These are phyloP conservation scores for Cynanchum wilfordii DNA, from an alignment of 257 asterid species.

Conservation along the genomic window DNA sequence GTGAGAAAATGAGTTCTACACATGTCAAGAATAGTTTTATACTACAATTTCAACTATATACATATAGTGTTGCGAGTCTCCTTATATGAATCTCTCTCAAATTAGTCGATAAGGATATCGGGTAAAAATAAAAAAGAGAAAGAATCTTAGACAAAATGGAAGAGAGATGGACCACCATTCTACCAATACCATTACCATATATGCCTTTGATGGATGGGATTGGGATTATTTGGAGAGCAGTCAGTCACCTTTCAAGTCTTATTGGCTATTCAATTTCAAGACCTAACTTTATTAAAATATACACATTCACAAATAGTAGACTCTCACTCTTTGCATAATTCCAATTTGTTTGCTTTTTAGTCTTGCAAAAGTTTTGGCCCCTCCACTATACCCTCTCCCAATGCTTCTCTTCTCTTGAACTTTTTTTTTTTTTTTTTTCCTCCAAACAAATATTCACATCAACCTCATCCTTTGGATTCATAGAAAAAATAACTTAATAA, in stretches of 20 bases:
- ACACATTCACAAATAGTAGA: constrained; percentile 7
- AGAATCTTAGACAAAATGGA: not conserved
- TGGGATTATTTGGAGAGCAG: not conserved
- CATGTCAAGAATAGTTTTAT: no score
- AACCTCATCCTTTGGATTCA: no score
- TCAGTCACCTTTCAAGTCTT: constrained; percentile 11
- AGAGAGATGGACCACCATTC: constrained; percentile 17
- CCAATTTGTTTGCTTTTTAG: constrained; percentile 10
- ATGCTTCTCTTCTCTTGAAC: no score
- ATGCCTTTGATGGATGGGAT: not conserved
- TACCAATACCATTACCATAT: not conserved
- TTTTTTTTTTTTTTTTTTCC: no score
- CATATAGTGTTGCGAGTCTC: no score
- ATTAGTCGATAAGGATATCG: no score
- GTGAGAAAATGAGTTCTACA: no score
- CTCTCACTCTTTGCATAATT: not conserved
- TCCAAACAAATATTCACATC: no score
- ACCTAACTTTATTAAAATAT: not conserved
- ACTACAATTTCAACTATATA: no score
- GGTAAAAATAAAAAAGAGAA: no score
- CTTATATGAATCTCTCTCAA: no score
- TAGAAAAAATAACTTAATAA: no score
- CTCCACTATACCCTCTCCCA: not conserved
- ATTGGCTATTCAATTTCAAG: not conserved
- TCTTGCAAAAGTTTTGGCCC: constrained; percentile 6